phyloP scores from a whole-genome alignment of 164 flowering plant species.

The Stephania yunnanensis region DNA sequence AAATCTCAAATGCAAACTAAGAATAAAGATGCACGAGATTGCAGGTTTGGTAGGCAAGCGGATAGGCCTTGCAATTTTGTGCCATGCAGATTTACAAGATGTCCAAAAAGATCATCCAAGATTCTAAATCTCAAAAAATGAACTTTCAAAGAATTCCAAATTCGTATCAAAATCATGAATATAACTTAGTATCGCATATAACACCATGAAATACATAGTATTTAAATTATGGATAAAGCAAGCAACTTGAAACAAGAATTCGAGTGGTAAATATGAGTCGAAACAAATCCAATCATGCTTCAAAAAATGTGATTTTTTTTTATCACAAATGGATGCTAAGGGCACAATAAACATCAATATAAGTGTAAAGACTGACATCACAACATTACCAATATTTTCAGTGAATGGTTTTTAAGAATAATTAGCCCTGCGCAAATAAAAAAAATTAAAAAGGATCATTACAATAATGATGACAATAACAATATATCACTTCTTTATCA shows the following conservation, averaged over 20 bases:
- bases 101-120: not conserved
- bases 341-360: not conserved
- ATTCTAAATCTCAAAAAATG: not conserved
- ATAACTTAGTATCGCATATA: not conserved
- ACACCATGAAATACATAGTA: not conserved
- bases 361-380: not conserved
- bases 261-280: not conserved
- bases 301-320: not conserved
- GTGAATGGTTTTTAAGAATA: too few relatives aligned
- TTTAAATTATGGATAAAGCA: not conserved
- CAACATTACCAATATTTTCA: not conserved
- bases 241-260: not conserved
- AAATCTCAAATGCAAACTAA: not conserved
- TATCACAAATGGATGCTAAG: not conserved
- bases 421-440: too few relatives aligned
- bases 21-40: not conserved
- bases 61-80: not conserved
- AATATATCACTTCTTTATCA: too few relatives aligned
- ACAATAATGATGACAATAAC: too few relatives aligned
- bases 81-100: not conserved
- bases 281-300: not conserved
- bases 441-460: too few relatives aligned
- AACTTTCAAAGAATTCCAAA: not conserved
- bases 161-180: not conserved
- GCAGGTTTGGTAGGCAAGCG: not conserved